Evolutionary conservation across 2,329 filamentous ascomycete genomes (phyloP).

Genomic region (Neonectria faginata): DNA sequence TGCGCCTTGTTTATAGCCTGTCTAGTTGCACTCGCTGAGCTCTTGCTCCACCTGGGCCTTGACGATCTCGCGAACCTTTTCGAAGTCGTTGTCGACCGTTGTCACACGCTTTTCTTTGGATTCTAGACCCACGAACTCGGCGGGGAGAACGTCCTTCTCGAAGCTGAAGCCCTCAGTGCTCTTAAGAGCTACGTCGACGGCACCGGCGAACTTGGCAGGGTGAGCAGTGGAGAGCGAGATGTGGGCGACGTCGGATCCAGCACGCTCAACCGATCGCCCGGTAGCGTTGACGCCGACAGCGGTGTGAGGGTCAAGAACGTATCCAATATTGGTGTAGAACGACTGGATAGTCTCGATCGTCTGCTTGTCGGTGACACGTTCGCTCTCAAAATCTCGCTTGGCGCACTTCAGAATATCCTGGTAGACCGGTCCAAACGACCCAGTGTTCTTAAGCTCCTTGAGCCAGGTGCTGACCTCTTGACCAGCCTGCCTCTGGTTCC

Average conservation of each 20-base stretch:
- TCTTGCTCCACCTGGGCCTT: constrained; percentile 73
- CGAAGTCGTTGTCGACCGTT: constrained; percentile 76
- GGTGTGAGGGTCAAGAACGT: constrained; percentile 93
- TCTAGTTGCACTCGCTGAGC: constrained; percentile 10
- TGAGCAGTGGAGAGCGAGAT: constrained; percentile 94
- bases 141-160: constrained; percentile 77
- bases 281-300: constrained; percentile 88
- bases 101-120: constrained; percentile 80
- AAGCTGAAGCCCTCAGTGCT: constrained; percentile 81
- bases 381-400: constrained; percentile 81
- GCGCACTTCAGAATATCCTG: constrained; percentile 77
- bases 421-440: constrained; percentile 84
- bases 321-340: constrained; percentile 71
- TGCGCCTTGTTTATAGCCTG: neutral
- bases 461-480: constrained; percentile 85
- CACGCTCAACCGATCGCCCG: constrained; percentile 72
- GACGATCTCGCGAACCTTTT: constrained; percentile 80
- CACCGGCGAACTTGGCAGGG: constrained; percentile 91
- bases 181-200: constrained; percentile 83
- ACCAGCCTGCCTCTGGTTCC: constrained; percentile 76
- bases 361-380: constrained; percentile 75
- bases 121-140: constrained; percentile 84
- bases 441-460: constrained; percentile 80
- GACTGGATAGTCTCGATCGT: constrained; percentile 74
- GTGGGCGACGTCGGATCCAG: constrained; percentile 68